Evolutionary conservation across 345 rosid genomes (phyloP), one percentile per base, ranked within the genome.

Genomic region (Carallia brachiata): DNA sequence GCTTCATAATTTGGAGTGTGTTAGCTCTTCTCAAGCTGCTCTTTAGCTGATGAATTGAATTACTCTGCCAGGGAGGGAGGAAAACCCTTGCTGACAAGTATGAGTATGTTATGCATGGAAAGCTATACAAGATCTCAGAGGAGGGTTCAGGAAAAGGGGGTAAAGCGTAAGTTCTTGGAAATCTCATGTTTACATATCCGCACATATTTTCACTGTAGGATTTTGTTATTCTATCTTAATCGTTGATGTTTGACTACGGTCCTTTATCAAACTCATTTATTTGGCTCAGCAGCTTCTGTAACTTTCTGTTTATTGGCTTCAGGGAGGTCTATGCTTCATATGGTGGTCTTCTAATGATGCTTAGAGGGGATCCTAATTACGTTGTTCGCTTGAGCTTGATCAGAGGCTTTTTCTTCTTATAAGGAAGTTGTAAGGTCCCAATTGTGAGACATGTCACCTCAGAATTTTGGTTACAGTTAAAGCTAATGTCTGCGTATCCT

Each of bases 91-190:
- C 96, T 1, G 98, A 90, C 68, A 92, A 92, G 82, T 92, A 85
- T 15, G 96, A 92, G 61, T 92, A 92, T 70, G 79, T 90, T 15
- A 92, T 92, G 98, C 93, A 92, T 55, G 95, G 96, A 72, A 92
- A 92, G 82, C 79, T 92, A 47, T 92, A 89, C 86, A 88, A 90
- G 88, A 86, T 92, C 69, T 72, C 90, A 9, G 96, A 92, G 73
- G 88, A 85, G 57, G 83, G 84, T 36, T 79, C 89, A 6, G 91
- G 87, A 39, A 85, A 76, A 82, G 71, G 79, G 59, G 80, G 78
- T 19, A 86, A 84, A 85, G 93, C 90, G 96, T 90, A 86, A 69
- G 96, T 70, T 19, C 31, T 56, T 8, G 32, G 13, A 44, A 44
- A 44, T 44, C 50, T 12, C 12, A 16, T 4, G 0, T 44, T 44